Evolutionary conservation across 805 yeast species (phyloP).

Genomic region (Candida cerambycidarum): DNA sequence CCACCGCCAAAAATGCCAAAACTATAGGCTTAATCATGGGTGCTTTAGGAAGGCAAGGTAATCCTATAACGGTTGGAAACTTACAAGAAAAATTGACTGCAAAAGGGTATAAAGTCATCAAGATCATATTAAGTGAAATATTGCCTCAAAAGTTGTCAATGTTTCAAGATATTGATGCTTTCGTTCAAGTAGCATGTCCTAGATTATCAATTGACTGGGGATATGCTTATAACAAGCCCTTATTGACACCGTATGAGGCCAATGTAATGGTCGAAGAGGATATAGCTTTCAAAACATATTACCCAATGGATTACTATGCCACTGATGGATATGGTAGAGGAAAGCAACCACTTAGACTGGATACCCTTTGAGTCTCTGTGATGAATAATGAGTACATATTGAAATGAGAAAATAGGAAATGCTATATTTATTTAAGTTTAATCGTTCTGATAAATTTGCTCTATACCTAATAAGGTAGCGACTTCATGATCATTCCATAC

Average conservation of each 20-base stretch:
- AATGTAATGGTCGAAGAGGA: constrained; percentile 85
- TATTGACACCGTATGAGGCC: constrained; percentile 93
- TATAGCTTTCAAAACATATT: constrained; percentile 61
- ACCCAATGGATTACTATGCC: constrained; percentile 96
- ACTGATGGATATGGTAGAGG: constrained; percentile 93
- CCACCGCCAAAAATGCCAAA: constrained; percentile 55
- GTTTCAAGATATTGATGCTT: constrained; percentile 92
- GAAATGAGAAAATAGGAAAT: not conserved
- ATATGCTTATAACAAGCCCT: constrained; percentile 89
- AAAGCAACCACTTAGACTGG: constrained; percentile 46
- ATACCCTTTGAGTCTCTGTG: constrained; percentile 2
- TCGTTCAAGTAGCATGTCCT: constrained; percentile 97
- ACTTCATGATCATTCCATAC: constrained; percentile 61
- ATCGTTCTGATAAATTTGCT: constrained; percentile 26
- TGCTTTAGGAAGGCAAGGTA: constrained; percentile 95
- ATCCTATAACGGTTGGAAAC: constrained; percentile 67
- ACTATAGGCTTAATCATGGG: constrained; percentile 87
- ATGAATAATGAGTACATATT: too few species aligned
- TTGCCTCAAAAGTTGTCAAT: constrained; percentile 89
- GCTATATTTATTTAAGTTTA: constrained; percentile 1
- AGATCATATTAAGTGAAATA: constrained; percentile 85
- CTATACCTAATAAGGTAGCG: constrained; percentile 72
- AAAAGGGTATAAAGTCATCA: constrained; percentile 67
- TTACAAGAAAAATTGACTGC: constrained; percentile 54
- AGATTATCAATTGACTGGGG: constrained; percentile 98